A percentile compares a stretch with the other conserved stretches of the same genome.
Evolutionary conservation across 177 flowering plant species (phyloP).

Genomic region (Vitis hybrid): DNA sequence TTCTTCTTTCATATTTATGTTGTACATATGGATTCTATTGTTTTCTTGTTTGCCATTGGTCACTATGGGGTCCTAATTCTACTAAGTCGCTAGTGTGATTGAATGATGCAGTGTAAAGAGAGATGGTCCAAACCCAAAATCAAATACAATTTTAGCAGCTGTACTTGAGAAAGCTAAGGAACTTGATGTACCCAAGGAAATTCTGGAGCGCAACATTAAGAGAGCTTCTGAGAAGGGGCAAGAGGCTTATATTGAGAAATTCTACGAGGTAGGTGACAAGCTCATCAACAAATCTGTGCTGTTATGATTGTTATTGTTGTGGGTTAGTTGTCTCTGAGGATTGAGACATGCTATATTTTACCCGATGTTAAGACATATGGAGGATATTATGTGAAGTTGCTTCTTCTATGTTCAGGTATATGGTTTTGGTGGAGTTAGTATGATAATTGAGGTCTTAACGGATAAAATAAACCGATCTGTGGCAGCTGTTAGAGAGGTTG

Average conservation of each 20-base stretch:
- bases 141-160: slow-evolving; percentile 72
- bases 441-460: slow-evolving; percentile 84
- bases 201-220: slow-evolving; percentile 88
- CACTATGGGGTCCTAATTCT: background rate
- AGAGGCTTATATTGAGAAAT: slow-evolving; percentile 90
- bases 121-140: slow-evolving; percentile 81
- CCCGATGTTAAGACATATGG: background rate
- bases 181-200: slow-evolving; percentile 95
- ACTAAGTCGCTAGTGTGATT: slow-evolving; percentile 1
- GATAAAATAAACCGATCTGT: slow-evolving; percentile 92
- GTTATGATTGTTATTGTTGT: background rate
- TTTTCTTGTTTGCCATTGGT: background rate
- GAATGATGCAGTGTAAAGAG: slow-evolving; percentile 66
- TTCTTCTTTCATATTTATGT: background rate
- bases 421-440: slow-evolving; percentile 92
- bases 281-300: background rate
- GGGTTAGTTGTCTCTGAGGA: background rate
- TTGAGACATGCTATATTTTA: background rate
- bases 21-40: background rate
- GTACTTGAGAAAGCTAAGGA: slow-evolving; percentile 91
- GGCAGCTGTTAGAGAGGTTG: slow-evolving; percentile 76
- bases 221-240: slow-evolving; percentile 97
- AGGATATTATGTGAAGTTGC: background rate
- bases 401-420: slow-evolving; percentile 59
- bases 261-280: slow-evolving; percentile 64